A percentile compares a stretch with the other conserved stretches of the same genome.
Evolutionary conservation across 179 eudicot genomes (phyloP).

Genomic region (Drosera spatulata): DNA sequence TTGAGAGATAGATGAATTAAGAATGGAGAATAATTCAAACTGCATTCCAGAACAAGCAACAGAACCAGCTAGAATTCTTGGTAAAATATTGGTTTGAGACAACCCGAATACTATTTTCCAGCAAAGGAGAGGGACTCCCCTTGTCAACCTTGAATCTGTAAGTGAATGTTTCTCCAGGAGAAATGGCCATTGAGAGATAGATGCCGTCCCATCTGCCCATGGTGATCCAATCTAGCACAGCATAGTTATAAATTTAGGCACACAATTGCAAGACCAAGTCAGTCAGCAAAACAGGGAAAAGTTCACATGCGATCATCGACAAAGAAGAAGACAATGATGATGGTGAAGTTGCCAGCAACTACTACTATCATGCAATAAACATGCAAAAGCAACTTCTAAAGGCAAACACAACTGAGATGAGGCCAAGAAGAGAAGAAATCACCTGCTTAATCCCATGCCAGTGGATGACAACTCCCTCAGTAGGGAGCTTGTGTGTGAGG

Average conservation of each 20-base stretch:
- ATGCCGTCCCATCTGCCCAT: slow-evolving; percentile 98
- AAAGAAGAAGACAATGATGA: neutral
- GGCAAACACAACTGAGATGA: neutral
- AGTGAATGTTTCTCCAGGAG: slow-evolving; percentile 76
- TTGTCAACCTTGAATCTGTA: slow-evolving; percentile 60
- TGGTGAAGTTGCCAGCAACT: neutral
- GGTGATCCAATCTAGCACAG: slow-evolving; percentile 57
- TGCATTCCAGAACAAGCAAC: too few species aligned
- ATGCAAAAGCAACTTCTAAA: slow-evolving; percentile 12
- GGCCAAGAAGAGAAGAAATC: neutral
- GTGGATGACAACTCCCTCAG: slow-evolving; percentile 89
- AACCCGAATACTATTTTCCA: too few species aligned
- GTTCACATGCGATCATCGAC: too few species aligned
- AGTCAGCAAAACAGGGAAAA: neutral
- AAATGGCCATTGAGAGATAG: slow-evolving; percentile 69
- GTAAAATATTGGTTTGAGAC: too few species aligned
- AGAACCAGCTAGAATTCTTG: too few species aligned
- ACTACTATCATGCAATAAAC: slow-evolving; percentile 2
- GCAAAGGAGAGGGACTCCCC: slow-evolving; percentile 20
- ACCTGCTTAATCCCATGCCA: slow-evolving; percentile 99
- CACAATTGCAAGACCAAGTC: neutral
- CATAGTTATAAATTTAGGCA: neutral
- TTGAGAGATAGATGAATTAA: neutral
- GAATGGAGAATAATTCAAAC: too few species aligned
- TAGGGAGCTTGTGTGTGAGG: slow-evolving; percentile 62